phyloP scores from a whole-genome alignment of 2,329 filamentous ascomycete species.

The Myotisia sp. region DNA sequence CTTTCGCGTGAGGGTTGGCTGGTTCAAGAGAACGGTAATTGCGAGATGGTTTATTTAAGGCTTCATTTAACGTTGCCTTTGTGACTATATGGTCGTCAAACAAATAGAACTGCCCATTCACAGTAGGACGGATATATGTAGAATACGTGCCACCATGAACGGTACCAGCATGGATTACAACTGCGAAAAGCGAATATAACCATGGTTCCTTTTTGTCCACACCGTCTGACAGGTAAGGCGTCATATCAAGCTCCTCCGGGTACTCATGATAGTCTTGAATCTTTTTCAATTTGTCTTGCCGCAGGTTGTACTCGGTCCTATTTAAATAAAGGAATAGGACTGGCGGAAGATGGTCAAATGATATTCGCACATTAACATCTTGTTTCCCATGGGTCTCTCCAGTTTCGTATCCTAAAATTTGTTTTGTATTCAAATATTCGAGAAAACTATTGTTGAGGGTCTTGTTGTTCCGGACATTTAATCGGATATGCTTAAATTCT shows the following conservation, averaged over 20 bases:
- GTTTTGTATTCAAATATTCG: conserved; percentile 92
- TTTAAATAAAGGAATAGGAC: conserved; percentile 27
- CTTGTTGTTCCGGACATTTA: conserved; percentile 90
- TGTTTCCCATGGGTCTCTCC: conserved; percentile 80
- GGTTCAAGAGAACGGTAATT: conserved; percentile 45
- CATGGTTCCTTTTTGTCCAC: conserved; percentile 80
- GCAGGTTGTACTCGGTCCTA: conserved; percentile 94
- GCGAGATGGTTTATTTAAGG: conserved; percentile 56
- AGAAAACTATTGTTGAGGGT: conserved; percentile 86
- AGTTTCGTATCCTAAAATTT: conserved; percentile 96
- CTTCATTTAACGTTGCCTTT: conserved; percentile 76
- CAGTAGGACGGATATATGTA: conserved; percentile 83
- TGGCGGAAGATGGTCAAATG: conserved; percentile 49
- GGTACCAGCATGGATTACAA: conserved; percentile 91
- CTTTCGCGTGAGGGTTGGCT: conserved; percentile 51
- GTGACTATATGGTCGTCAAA: conserved; percentile 97
- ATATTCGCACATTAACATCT: conserved; percentile 93
- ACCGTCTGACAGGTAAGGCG: conserved; percentile 72
- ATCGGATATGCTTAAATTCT: conserved; percentile 97
- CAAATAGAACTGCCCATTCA: conserved; percentile 89
- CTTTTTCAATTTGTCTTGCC: conserved; percentile 96
- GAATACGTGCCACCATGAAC: conserved; percentile 97
- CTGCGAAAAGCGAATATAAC: conserved; percentile 83
- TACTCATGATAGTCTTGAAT: conserved; percentile 45
- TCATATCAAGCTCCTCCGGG: conserved; percentile 43